These are phyloP conservation scores for Fonsecaea monophora DNA, from an alignment of 2,329 filamentous ascomycete genomes.

Conservation along the genomic window DNA sequence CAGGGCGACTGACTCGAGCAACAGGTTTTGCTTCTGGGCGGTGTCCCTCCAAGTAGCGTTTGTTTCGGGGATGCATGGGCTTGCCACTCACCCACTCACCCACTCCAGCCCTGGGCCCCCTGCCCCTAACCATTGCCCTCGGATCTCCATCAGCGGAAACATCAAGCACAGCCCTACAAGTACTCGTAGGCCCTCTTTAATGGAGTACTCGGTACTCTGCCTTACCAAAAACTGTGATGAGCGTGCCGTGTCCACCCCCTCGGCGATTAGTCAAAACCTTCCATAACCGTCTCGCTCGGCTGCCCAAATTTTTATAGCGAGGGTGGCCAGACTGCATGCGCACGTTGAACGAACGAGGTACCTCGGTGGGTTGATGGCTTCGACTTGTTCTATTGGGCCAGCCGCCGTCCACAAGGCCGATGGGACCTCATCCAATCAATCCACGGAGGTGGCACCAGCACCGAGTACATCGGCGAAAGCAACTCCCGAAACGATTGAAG, in stretches of 20 bases:
- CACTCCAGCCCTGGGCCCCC: background rate
- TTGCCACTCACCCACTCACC: background rate
- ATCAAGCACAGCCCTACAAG: conserved; percentile 1
- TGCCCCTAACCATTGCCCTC: background rate
- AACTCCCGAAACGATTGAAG: conserved; percentile 11
- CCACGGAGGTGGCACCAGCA: background rate
- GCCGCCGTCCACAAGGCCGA: background rate
- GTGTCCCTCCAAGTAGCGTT: background rate
- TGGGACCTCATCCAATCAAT: background rate
- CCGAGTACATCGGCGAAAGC: background rate
- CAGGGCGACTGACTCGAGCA: background rate
- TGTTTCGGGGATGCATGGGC: background rate
- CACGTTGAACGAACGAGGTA: background rate
- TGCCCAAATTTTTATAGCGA: background rate
- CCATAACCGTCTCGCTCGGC: background rate
- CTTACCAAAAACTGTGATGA: conserved; percentile 8
- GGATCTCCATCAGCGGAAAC: background rate
- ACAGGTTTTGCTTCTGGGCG: background rate
- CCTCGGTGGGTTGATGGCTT: conserved; percentile 3
- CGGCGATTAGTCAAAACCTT: background rate
- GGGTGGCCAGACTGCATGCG: background rate
- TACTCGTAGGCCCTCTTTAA: background rate
- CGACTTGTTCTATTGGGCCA: conserved; percentile 1
- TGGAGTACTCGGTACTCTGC: background rate
- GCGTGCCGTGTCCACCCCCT: conserved; percentile 1